Evolutionary conservation across 306 rosid species (phyloP).

Genomic region (Sicyos edulis): DNA sequence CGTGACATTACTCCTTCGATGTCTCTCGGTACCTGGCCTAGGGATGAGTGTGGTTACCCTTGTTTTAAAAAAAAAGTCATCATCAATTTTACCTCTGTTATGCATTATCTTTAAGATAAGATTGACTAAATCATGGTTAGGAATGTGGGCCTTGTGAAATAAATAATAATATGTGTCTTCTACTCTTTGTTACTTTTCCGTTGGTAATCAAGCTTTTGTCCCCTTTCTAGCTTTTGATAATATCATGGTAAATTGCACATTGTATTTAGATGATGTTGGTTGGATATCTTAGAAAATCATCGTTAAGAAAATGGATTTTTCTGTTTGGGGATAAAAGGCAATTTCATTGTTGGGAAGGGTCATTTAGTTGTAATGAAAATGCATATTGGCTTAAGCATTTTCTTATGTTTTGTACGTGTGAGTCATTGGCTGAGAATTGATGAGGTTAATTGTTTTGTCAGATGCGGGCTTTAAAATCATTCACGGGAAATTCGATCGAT

Average conservation of each 20-base stretch:
- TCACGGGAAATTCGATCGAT: constrained; percentile 21
- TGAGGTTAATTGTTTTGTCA: not conserved
- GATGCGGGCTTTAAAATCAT: not conserved
- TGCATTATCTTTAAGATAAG: not conserved
- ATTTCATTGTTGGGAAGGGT: not conserved
- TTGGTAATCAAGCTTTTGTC: not conserved
- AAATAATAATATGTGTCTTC: not conserved
- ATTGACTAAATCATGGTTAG: not conserved
- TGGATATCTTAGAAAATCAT: not conserved
- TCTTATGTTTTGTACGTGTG: not conserved
- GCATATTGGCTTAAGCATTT: not conserved
- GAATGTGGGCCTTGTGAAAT: not conserved
- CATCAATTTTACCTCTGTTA: not conserved
- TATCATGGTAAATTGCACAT: not conserved
- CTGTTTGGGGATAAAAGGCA: not conserved
- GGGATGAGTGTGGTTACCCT: too few relatives aligned
- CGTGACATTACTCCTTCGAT: too few relatives aligned
- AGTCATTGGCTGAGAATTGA: not conserved
- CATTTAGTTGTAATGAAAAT: not conserved
- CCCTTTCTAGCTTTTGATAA: not conserved
- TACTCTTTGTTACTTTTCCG: not conserved
- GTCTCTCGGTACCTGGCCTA: too few relatives aligned
- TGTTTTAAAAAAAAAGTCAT: not conserved
- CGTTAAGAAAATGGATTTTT: not conserved
- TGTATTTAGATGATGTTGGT: constrained; percentile 1